These are phyloP conservation scores for Candida ortonii DNA, from an alignment of 805 yeast genomes.

Conservation along the genomic window DNA sequence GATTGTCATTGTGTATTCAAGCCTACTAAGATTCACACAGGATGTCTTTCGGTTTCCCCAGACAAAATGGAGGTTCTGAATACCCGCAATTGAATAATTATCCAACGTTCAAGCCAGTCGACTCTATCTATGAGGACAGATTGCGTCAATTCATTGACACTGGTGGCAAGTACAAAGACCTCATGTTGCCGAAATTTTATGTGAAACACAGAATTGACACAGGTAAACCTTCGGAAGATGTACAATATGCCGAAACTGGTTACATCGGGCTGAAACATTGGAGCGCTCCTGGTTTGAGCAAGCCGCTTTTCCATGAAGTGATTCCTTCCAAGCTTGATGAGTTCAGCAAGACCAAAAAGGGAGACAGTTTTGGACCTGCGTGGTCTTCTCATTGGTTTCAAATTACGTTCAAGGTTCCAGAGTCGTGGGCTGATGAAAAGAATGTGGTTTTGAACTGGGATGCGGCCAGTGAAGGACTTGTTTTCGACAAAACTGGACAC, in stretches of 20 bases:
- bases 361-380: constrained; percentile 85
- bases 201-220: constrained; percentile 56
- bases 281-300: constrained; percentile 65
- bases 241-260: constrained; percentile 33
- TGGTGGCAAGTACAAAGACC: constrained; percentile 68
- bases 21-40: too few relatives aligned
- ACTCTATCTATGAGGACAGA: constrained; percentile 67
- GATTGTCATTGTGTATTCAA: too few relatives aligned
- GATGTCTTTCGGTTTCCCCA: too few relatives aligned
- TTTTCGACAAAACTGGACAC: constrained; percentile 62
- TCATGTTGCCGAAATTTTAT: constrained; percentile 81
- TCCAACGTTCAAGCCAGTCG: constrained; percentile 77
- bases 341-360: constrained; percentile 59
- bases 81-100: constrained; percentile 42
- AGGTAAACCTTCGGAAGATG: constrained; percentile 23
- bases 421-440: constrained; percentile 50
- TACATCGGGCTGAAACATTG: constrained; percentile 61
- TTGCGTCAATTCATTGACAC: constrained; percentile 69
- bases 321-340: constrained; percentile 45
- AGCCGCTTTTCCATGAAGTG: constrained; percentile 65
- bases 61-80: constrained; percentile 10
- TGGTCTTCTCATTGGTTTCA: constrained; percentile 98
- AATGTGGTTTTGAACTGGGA: constrained; percentile 78
- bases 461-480: constrained; percentile 79
- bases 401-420: constrained; percentile 62